Base-by-base conservation (phyloP, 148 eudicot genomes). In the Fallopia convolvulus region DNA sequence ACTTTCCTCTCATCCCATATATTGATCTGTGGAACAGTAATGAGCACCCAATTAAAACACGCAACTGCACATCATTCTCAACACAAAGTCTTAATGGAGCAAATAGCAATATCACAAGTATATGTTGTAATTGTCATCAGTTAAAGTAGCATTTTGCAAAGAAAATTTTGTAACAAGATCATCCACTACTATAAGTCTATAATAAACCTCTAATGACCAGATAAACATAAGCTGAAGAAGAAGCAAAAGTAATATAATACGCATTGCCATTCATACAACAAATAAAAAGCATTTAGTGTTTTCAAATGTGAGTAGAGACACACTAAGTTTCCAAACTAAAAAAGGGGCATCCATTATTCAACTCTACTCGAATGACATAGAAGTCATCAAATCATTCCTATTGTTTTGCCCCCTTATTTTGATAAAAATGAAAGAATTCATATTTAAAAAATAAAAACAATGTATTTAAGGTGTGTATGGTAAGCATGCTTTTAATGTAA, bases 1-100 rank as follows among this genome's bases (percentile, higher is more conserved):
- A 94, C 98, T 75, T 93, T 93, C 49, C 98, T 90, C 77, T 93
- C 97, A 68, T 90, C 98, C 96, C 95, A 93, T 63, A 93, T 93
- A 73, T 56, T 87, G 76, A 93, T 79, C 95, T 93, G 82, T 58
- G 76, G 74, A 52, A 52, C 75, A 75, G 17, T 42, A n/a, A 78
- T n/a, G 68, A 50, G n/a, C 56, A 14, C 13, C 56, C 56, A 50
- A 15, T 50, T 13, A 50, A 50, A 5, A 50, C 56, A 50, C 56
- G 3, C 56, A 50, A 50, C 15, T 13, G 46, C 18, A 50, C 56
- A 50, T 50, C 46, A 50, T 5, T 50, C 56, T 50, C 56, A 50
- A 14, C 18, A 15, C n/a, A 50, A 12, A 50, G 56, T 15, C 56
- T 50, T 15, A 42, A 42, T 42, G 46, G 46, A 42, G 46, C 46